Conservation (phyloP, 2,329 filamentous ascomycete genomes). For the Chaetomiaceae sp. region DNA sequence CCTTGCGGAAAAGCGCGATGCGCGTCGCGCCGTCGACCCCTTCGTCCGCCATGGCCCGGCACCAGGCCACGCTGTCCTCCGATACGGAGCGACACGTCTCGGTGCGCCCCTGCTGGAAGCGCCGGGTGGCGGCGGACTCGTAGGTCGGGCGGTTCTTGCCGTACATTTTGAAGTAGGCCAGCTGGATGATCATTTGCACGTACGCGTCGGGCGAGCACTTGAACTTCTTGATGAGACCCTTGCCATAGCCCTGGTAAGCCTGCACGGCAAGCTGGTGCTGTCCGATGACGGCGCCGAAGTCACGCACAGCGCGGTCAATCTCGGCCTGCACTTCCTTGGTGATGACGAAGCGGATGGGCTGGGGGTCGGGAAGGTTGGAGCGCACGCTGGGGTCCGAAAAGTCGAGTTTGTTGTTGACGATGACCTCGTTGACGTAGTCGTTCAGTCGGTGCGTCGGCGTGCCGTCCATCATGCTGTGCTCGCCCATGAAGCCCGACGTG, state of each 20-base stretch:
- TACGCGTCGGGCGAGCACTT: constrained; percentile 96
- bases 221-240: constrained; percentile 99
- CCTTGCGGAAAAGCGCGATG: constrained; percentile 72
- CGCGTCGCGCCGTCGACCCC: constrained; percentile 56
- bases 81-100: constrained; percentile 92
- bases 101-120: constrained; percentile 93
- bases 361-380: constrained; percentile 76
- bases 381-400: constrained; percentile 73
- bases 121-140: constrained; percentile 88
- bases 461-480: constrained; percentile 99
- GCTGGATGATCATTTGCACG: constrained; percentile 97
- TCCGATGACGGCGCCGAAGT: constrained; percentile 77
- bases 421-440: constrained; percentile 86
- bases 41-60: constrained; percentile 73
- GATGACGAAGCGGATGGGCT: constrained; percentile 70
- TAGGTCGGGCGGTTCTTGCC: constrained; percentile 97
- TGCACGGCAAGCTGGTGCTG: constrained; percentile 90
- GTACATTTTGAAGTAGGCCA: constrained; percentile 98
- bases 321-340: constrained; percentile 67
- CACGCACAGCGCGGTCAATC: constrained; percentile 68
- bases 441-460: constrained; percentile 96
- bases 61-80: constrained; percentile 87
- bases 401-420: constrained; percentile 92
- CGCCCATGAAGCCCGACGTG: constrained; percentile 93
- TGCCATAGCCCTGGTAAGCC: constrained; percentile 95